Evolutionary conservation across 768 basidiomycete genomes (phyloP), one percentile per base, ranked within the genome.

Genomic region (Hypholoma sublateritium): DNA sequence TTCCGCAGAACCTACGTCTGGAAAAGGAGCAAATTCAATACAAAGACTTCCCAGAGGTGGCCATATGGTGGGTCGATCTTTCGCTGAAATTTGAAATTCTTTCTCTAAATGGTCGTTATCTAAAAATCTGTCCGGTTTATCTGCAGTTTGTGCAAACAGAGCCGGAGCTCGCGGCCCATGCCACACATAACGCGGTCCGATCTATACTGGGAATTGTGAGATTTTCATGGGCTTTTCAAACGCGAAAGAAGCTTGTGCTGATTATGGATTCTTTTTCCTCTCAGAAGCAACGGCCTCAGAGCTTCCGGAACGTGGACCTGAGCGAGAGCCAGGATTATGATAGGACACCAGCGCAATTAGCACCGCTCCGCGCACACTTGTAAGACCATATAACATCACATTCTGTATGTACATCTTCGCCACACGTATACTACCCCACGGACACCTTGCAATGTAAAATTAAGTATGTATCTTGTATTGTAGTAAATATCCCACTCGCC

Each of bases 91-190:
- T 53, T 22, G 32, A 32, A 32, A 32, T 32, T 32, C 28, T 9
- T 32, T 32, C 28, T 32, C 28, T 32, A 53, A 53, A 21, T 12
- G 1, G 13, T 35, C 17, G 13, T 13, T 43, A 34, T 44, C 6
- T 12, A n/a, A 22, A 7, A 35, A 9, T 7, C 17, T 42, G 14
- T 17, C 8, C 11, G 28, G 28, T 7, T 28, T 4, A 22, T 24
- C 24, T 14, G 25, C 32, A 56, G 55, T 56, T 56, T 16, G 55
- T 56, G 9, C 55, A 56, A 22, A 56, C 55, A 32, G 47, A 56
- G 13, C 55, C 55, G 25, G 55, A 56, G 37, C 37, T 49, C 6
- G 47, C 55, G 17, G 55, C 55, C 4, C 36, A 49, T 7, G 55
- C 55, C 16, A 21, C 49, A 28, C 41, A 56, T 14, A 56, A 50